phyloP scores from a whole-genome alignment of 2,329 filamentous ascomycete species.

The Neopestalotiopsis rosae region DNA sequence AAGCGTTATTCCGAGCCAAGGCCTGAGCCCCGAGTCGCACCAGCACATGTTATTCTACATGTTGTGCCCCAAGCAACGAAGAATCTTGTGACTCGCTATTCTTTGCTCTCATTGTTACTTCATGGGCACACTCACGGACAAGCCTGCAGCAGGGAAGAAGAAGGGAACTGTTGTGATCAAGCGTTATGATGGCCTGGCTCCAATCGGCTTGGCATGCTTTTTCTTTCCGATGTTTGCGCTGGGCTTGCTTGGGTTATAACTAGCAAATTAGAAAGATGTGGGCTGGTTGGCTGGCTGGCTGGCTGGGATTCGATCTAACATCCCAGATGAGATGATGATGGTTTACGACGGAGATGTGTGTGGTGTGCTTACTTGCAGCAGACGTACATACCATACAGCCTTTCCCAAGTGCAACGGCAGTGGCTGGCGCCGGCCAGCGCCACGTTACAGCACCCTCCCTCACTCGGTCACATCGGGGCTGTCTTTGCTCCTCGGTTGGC shows the following conservation, averaged over 20 bases:
- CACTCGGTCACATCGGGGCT: not conserved
- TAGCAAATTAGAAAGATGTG: too few relatives aligned
- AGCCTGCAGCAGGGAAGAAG: not conserved
- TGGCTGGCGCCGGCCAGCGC: not conserved
- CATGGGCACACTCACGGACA: not conserved
- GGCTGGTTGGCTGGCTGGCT: too few relatives aligned
- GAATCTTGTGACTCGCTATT: not conserved
- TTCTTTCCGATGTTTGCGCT: not conserved
- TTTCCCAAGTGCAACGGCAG: not conserved
- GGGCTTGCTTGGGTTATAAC: not conserved
- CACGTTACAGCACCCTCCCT: not conserved
- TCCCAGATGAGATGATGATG: not conserved
- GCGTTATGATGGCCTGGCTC: not conserved
- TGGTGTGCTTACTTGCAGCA: conserved; percentile 1
- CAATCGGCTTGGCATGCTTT: not conserved
- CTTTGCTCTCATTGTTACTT: not conserved
- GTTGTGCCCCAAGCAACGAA: not conserved
- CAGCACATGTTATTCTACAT: not conserved
- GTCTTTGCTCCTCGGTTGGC: not conserved
- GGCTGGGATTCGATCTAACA: too few relatives aligned
- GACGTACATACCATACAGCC: not conserved
- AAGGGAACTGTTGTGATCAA: not conserved
- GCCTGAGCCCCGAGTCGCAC: not conserved
- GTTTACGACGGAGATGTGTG: not conserved
- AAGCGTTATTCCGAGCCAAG: not conserved